Base-by-base conservation (phyloP, 129 eudicot species). In the Arctium lappa region DNA sequence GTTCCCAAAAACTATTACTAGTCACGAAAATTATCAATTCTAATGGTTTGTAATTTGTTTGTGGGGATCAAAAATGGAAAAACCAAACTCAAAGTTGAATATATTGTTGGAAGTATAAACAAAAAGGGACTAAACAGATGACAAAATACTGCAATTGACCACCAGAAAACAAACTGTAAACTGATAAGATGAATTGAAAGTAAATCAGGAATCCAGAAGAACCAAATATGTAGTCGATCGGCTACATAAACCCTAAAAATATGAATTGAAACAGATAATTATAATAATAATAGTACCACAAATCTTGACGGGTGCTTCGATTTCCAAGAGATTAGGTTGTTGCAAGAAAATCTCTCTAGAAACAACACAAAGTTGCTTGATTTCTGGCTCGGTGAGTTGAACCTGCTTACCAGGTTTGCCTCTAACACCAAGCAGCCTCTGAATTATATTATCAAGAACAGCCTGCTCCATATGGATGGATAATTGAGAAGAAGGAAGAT, bases 291-390 rank as follows among this genome's bases (percentile, higher is more conserved):
- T 6, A 5, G 9, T 88, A 91, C 97, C 97, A 78, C 97, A 91
- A 86, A 91, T 91, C 90, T 91, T 92, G 83, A 94, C 87, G 44
- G 98, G 98, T 31, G 98, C 98, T 78, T 92, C 97, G 73, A 94
- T 88, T 39, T 94, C 97, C 81, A 94, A 78, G 11, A 94, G 86
- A 94, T 90, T 90, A 42, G 98, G 95, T 82, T 94, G 97, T 38
- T 84, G 87, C 87, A 91, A 22, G 82, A 91, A 89, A 76, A 91
- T 70, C 36, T 88, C 91, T 62, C 75, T 88, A 15, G 93, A 88
- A 75, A 56, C 74, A 46, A 89, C 8, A 72, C 93, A 92, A 68
- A 94, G 98, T 81, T 91, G 98, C 32, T 91, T 91, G 89, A 94
- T 94, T 86, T 94, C 98, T 8, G 93, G 38, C 82, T 90, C 98